Conservation (phyloP, 2,329 filamentous ascomycete species). For the Sarocladium brachiariae region DNA sequence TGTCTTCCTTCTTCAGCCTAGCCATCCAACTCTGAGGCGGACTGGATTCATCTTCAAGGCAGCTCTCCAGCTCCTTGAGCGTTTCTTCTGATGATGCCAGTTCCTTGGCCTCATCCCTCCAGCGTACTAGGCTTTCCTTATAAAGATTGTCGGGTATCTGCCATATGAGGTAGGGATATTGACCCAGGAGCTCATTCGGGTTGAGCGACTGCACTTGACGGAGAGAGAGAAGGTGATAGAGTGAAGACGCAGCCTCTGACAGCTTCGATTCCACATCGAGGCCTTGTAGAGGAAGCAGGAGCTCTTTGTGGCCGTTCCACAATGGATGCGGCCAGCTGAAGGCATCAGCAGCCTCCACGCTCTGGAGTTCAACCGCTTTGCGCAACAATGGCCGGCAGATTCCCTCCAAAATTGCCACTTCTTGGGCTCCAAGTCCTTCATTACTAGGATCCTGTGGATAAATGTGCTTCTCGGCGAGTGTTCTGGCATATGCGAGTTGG, state of each 20-base stretch:
- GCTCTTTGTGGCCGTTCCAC: neutral
- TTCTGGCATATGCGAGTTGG: neutral
- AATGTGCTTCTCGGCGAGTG: neutral
- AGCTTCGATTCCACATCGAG: neutral
- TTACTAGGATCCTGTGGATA: neutral
- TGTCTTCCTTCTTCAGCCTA: neutral
- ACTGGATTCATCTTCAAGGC: neutral
- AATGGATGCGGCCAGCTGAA: neutral
- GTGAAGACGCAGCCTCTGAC: neutral
- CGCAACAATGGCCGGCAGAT: neutral
- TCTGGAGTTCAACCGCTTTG: neutral
- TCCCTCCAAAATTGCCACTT: neutral
- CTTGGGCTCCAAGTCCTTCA: neutral
- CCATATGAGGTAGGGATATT: slow-evolving; percentile 2
- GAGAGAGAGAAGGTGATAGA: slow-evolving; percentile 3
- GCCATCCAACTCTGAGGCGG: neutral
- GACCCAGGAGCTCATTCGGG: neutral
- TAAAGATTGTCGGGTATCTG: neutral
- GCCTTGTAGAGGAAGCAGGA: neutral
- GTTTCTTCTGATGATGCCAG: neutral
- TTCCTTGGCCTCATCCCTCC: neutral
- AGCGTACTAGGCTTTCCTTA: neutral
- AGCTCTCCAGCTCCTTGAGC: neutral
- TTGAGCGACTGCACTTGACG: neutral
- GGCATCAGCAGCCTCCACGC: too few relatives aligned